Conservation (phyloP, 2,329 filamentous ascomycete genomes). For the Fusarium irregulare region DNA sequence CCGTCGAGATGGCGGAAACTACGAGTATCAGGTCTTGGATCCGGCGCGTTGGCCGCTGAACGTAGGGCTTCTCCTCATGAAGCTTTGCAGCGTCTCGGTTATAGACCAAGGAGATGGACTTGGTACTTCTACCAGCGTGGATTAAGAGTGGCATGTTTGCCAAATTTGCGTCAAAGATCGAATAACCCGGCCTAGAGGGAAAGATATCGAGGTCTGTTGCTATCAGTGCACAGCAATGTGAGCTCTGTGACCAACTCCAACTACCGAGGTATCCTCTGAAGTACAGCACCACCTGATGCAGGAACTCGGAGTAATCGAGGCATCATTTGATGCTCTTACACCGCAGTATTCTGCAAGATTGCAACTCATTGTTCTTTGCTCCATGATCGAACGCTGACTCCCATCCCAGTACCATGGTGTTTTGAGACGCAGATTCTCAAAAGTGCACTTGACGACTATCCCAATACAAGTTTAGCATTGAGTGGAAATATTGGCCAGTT, state of each 20-base stretch:
- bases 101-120: no score
- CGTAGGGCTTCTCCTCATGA: no score
- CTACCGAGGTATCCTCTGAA: background rate
- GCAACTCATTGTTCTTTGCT: no score
- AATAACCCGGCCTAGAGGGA: no score
- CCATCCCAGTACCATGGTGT: background rate
- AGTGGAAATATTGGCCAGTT: background rate
- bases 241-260: background rate
- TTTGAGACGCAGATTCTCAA: background rate
- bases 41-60: fast-evolving
- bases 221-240: background rate
- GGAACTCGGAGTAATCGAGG: background rate
- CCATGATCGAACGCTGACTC: no score
- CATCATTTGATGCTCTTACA: background rate
- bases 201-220: no score
- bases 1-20: background rate
- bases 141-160: background rate
- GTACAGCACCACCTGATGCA: background rate
- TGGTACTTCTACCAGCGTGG: no score
- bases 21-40: fast-evolving
- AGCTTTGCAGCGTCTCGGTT: no score
- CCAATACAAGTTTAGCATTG: background rate
- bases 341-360: no score
- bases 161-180: no score
- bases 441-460: fast-evolving